Conservation (phyloP, 345 rosid genomes). For the Rhizophora mangle region DNA sequence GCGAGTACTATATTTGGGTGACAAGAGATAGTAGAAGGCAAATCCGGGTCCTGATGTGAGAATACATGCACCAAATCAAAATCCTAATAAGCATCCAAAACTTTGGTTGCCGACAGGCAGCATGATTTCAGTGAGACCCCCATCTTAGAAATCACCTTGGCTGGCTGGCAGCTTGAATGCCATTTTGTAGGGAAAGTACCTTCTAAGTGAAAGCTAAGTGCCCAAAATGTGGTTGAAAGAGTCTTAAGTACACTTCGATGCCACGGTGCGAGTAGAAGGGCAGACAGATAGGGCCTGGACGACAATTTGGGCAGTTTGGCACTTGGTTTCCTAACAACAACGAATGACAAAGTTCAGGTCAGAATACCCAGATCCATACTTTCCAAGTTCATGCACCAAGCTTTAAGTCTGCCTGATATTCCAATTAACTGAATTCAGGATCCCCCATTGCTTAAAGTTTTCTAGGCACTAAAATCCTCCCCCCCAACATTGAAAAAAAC, state of each 20-base stretch:
- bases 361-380: neutral
- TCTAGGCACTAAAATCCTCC: no score
- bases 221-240: no score
- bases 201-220: no score
- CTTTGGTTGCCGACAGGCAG: neutral
- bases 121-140: conserved; percentile 5
- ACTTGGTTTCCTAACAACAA: neutral
- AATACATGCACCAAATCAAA: neutral
- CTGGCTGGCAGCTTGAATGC: conserved; percentile 10
- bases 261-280: neutral
- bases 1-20: no score
- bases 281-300: conserved; percentile 9
- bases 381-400: neutral
- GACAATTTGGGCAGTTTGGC: conserved; percentile 12
- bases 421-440: neutral
- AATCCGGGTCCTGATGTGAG: no score
- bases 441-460: neutral
- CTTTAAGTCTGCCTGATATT: conserved; percentile 3
- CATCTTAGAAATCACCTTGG: neutral
- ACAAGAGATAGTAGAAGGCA: no score
- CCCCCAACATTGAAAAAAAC: no score
- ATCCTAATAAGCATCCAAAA: neutral
- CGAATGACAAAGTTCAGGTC: neutral
- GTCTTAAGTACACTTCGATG: no score
- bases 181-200: neutral